Base-by-base conservation (phyloP, 345 rosid genomes). In the Salix caprea region DNA sequence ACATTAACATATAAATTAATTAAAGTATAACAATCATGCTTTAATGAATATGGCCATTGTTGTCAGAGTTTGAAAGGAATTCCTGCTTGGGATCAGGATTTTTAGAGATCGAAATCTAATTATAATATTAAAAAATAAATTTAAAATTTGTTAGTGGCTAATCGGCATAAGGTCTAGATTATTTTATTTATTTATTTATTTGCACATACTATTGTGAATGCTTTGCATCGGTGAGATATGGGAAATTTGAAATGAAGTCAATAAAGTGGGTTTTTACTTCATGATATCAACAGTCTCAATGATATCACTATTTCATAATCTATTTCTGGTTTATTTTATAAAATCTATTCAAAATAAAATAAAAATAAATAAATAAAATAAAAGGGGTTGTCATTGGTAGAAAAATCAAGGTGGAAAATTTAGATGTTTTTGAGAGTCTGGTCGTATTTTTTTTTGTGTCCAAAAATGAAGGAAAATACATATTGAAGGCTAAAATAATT, bases 211-310 rank as follows among this genome's bases (percentile, higher is more conserved):
- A 54, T 54, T 54, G 2, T 19, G 60, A 21, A 40, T 40, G 46
- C 12, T 46, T 46, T 46, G 6, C 52, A 14, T 46, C 11, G 28
- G 62, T 23, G 18, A 14, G 18, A 14, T 4, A 14, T 13, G 28
- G 6, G 62, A 58, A 58, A 58, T n/a, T 9, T 9, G 62, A 58
- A 52, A 52, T 24, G 30, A 30, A 37, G 78, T 74, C 74, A 79
- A 74, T 61, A 74, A 69, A 61, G 70, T 58, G 1, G 44, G 39
- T 39, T 46, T 34, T 46, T n/a, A 23, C 52, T 39, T 19, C 23
- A 7, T 79, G 7, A 60, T 74, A 79, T 71, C 78, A 62, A 24
- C 18, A 46, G 30, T 16, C 58, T 69, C 78, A 79, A 79, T 68
- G 74, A 62, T 67, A 44, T 66, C 15, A 36, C 12, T 23, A 71